Evolutionary conservation across 208 protist species (phyloP), one percentile per base, ranked within the genome.

Genomic region (Trypanosoma avium): DNA sequence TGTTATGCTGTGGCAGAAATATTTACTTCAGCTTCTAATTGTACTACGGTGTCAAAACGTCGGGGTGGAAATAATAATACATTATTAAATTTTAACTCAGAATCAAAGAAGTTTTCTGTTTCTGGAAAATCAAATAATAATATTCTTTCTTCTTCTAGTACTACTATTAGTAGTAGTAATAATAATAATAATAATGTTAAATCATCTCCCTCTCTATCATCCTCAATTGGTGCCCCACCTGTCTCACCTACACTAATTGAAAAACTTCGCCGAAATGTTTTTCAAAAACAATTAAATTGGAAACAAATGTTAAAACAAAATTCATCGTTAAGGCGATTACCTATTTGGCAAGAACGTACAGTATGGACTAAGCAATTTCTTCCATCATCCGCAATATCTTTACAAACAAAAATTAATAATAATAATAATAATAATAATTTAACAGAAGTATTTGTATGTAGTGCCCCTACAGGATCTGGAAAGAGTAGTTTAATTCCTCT

Each of bases 401-500:
- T 69, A 15, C 26, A 4, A 12, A 17, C 6, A 19, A 12, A 13
- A 32, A 19, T 6, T 9, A 59, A 9, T 45, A 10, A 50, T 26
- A 50, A 24, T 50, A 24, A 10, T 50, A 26, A 50, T 50, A 10
- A 26, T 50, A 17, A 50, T 26, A 50, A 22, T 57, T n/a, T 4
- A n/a, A 56, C 49, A 5, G 49, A 45, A 13, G 29, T 84, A 33
- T 78, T 91, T 36, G 36, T 91, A 4, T 91, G 84, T 46, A 63
- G 67, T 9, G 84, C 87, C 4, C 38, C 76, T 1, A 94, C 88
- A 1, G 88, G 88, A 1, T 78, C 80, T 0, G 88, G 88, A 0
- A 94, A 94, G 58, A 88, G 80, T 26, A 73, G 86, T 12, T 57
- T 94, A 6, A 54, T 92, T 17, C 82, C 84, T 10, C 66, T 94